Percentiles rank a stretch among this genome's conserved stretches.
phyloP scores from a whole-genome alignment of 805 yeast species.

The Pichia deserticola region DNA sequence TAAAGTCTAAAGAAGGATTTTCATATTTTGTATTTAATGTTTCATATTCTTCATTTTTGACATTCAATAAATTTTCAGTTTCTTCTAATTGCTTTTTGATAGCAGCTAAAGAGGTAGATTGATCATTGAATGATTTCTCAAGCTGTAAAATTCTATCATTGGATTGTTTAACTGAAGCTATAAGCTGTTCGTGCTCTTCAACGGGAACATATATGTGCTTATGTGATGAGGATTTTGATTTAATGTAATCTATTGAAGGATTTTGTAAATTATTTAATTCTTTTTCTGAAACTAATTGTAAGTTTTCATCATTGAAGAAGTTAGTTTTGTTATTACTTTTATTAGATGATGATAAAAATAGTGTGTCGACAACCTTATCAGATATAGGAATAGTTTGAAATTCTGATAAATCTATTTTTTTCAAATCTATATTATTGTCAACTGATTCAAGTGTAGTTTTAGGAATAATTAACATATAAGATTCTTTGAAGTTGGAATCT shows the following conservation, averaged over 20 bases:
- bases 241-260: slow-evolving; percentile 16
- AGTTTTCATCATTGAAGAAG: neutral
- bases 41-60: neutral
- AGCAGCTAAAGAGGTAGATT: neutral
- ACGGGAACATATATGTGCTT: slow-evolving; percentile 4
- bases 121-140: neutral
- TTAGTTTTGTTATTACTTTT: neutral
- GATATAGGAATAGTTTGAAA: slow-evolving; percentile 15
- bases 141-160: neutral
- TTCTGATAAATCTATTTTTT: slow-evolving; percentile 4
- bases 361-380: neutral
- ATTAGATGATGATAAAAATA: slow-evolving; percentile 9
- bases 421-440: neutral
- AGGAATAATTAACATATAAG: slow-evolving; percentile 8
- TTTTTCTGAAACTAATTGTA: neutral
- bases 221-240: slow-evolving; percentile 10
- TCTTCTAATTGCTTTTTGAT: neutral
- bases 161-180: neutral
- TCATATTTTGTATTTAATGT: slow-evolving; percentile 9
- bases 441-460: neutral
- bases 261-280: neutral
- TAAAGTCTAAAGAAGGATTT: slow-evolving; percentile 24
- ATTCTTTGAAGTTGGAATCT: neutral
- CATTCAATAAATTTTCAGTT: neutral
- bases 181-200: neutral